Conservation (phyloP, 2,329 filamentous ascomycete species). For the Colletotrichum caudatum region DNA sequence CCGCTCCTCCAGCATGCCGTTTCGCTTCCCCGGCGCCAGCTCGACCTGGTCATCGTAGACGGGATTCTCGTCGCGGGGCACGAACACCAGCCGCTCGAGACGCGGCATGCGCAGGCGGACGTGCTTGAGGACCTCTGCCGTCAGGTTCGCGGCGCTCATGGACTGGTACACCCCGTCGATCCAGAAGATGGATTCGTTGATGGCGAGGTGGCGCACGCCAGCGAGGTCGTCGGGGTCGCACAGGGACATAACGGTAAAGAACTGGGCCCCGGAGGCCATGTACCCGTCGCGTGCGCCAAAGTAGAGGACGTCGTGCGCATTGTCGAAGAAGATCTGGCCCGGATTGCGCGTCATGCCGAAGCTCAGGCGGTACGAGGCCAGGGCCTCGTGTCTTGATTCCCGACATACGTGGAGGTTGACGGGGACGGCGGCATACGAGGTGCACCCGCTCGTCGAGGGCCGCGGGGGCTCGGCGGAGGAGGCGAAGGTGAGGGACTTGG, state of each 20-base stretch:
- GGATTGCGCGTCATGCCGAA: conserved; percentile 58
- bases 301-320: conserved; percentile 58
- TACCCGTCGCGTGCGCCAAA: conserved; percentile 60
- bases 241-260: conserved; percentile 59
- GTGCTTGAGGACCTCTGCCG: conserved; percentile 55
- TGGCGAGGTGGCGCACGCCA: conserved; percentile 56
- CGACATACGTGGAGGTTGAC: conserved; percentile 59
- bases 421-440: conserved; percentile 57
- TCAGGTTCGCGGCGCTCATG: conserved; percentile 55
- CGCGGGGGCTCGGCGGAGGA: conserved; percentile 18
- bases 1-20: conserved; percentile 49
- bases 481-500: conserved; percentile 46
- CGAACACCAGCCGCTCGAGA: conserved; percentile 58
- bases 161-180: conserved; percentile 51
- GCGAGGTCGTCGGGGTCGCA: conserved; percentile 56
- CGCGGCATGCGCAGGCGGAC: conserved; percentile 54
- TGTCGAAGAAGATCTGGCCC: conserved; percentile 58
- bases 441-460: conserved; percentile 51
- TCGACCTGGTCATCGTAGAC: conserved; percentile 47
- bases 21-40: conserved; percentile 43
- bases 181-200: conserved; percentile 59
- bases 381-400: conserved; percentile 60
- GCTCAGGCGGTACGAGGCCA: conserved; percentile 54
- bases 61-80: conserved; percentile 55
- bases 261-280: conserved; percentile 60